Base-by-base conservation (phyloP, 345 rosid genomes). In the Dovyalis caffra region DNA sequence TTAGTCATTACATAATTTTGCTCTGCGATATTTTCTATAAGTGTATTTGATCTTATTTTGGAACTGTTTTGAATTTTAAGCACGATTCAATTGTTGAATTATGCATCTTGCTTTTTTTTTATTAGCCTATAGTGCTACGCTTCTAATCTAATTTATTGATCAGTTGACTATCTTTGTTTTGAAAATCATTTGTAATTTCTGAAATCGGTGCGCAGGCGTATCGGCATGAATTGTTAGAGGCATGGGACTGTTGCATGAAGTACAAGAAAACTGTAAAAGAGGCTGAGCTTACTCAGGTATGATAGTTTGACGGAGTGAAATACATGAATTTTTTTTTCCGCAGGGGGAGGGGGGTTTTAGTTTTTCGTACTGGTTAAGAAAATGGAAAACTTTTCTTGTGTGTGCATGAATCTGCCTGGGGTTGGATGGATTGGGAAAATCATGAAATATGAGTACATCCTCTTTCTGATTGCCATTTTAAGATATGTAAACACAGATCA, bases 241-340 rank as follows among this genome's bases (percentile, higher is more conserved):
- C 98, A 40, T 83, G 89, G 82, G 98, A 93, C n/a, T 90, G 97
- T 73, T 95, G 99, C 85, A 81, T 77, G 91, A 90, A 90, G 68
- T 95, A 93, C 79, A 91, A 86, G 84, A 88, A 83, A 86, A 95
- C 94, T 47, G 90, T 93, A 65, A 90, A 90, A 86, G 99, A 95
- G 82, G 93, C 97, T 64, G 99, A 93, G 85, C 99, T 95, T 76
- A 91, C 95, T 68, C 93, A 93, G 99, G 99, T 95, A 70, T 37
- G 28, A 9, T 21, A 23, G 25, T 26, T 3, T 3, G n/a, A 31
- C 32, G 32, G 23, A 45, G 0, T 45, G 51, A 61, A 31, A 2
- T 35, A 6, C n/a, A 8, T 21, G 34, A 21, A 11, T 63, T 16
- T 62, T 60, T 45, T 20, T 26, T 47, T n/a, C n/a, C n/a, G n/a